A percentile compares a stretch with the other conserved stretches of the same genome.
Evolutionary conservation across 352 stramenopile species (phyloP).

Genomic region (Pythium sukuiense): DNA sequence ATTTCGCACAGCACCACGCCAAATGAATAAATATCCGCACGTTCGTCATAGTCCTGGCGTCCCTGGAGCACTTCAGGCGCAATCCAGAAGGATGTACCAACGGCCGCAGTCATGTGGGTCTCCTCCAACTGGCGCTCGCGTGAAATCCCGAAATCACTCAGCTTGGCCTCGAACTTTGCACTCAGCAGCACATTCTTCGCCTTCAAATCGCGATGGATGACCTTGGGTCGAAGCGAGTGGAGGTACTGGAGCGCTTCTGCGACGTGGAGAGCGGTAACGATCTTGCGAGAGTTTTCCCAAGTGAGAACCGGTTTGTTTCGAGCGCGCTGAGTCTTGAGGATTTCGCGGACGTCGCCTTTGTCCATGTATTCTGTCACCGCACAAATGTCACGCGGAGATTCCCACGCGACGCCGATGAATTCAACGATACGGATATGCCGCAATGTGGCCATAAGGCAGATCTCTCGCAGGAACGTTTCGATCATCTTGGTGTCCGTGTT

Average conservation of each 20-base stretch:
- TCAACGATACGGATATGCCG: slow-evolving; percentile 24
- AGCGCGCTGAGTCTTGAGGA: slow-evolving; percentile 1
- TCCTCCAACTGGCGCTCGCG: slow-evolving; percentile 60
- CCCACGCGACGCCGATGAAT: slow-evolving; percentile 30
- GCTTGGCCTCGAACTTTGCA: slow-evolving; percentile 44
- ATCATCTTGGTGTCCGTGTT: slow-evolving; percentile 21
- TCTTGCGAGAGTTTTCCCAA: slow-evolving; percentile 49
- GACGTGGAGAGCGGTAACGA: slow-evolving; percentile 49
- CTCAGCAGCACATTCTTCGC: slow-evolving; percentile 24
- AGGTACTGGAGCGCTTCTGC: slow-evolving; percentile 42
- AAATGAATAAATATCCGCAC: slow-evolving; percentile 27
- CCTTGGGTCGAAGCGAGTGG: slow-evolving; percentile 23
- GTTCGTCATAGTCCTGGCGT: slow-evolving; percentile 22
- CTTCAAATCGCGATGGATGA: slow-evolving; percentile 25
- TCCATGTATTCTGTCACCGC: slow-evolving; percentile 30
- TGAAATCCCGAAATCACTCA: slow-evolving; percentile 79
- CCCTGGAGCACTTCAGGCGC: slow-evolving; percentile 27
- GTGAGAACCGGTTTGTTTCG: neutral
- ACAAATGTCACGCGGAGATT: slow-evolving; percentile 16
- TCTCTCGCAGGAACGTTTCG: slow-evolving; percentile 33
- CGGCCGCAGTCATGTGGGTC: slow-evolving; percentile 58
- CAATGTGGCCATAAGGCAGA: slow-evolving; percentile 30
- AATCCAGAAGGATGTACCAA: slow-evolving; percentile 32
- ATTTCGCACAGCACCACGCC: slow-evolving; percentile 29
- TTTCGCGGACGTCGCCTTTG: slow-evolving; percentile 19